Base-by-base conservation (phyloP, 1,139 yeast genomes). In the Yamadazyma membranifaciens region DNA sequence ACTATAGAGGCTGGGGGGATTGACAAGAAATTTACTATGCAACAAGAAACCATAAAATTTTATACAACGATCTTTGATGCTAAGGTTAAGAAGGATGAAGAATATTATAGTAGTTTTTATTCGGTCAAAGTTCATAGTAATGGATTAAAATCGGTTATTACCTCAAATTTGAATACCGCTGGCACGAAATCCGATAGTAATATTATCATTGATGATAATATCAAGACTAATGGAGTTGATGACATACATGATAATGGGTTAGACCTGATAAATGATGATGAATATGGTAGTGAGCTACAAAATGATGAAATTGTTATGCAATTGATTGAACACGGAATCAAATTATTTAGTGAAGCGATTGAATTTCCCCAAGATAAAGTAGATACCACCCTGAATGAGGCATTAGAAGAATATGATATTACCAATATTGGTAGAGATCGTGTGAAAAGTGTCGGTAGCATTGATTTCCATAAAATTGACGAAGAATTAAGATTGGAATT, bases 351-450 rank as follows among this genome's bases (percentile, higher is more conserved):
- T 9, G 52, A 52, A 33, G 53, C 55, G 9, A 45, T 45, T 33
- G 45, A 45, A 24, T 52, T 37, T 26, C 45, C 49, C 14, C 28
- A 14, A 9, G 16, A 14, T 3, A 17, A 13, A 4, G 22, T 12
- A 7, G 26, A n/a, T 10, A 12, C 22, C 2, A 24, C 12, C 4
- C 9, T 10, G 9, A 9, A 9, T 4, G 31, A 31, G 6, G 10
- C 42, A 30, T 55, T 53, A 15, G 64, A 60, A 31, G 65, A 64
- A 29, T 68, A 60, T 20, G 69, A 64, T 45, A 59, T 65, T 26
- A 64, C 69, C 20, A 55, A 55, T 6, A 49, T 49, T 12, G 33
- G 33, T 10, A n/a, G 14, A 12, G 14, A 35, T 9, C 24, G 27
- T 9, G 14, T 29, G 9, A 32, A 34, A 27, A 37, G 33, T 28